Base-by-base conservation (phyloP, 2,329 filamentous ascomycete species). In the Xylaria sp. region DNA sequence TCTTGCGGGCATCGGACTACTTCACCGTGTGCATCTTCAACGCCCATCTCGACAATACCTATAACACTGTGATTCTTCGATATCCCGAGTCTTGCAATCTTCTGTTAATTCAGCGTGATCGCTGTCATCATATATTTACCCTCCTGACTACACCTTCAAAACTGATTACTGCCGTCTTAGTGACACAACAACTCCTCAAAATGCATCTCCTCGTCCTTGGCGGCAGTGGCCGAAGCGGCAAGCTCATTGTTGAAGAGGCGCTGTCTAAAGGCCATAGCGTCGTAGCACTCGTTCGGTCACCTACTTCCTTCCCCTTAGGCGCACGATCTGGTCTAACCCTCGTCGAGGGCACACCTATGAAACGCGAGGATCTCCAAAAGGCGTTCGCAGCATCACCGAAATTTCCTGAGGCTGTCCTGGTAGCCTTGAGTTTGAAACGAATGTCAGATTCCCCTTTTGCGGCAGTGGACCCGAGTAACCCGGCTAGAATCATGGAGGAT, bases 371-470 rank as follows among this genome's bases (percentile, higher is more conserved):
- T 65, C 70, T 83, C 48, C 67, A 71, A 44, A 59, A 51, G 27
- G 77, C 78, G 1, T 74, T 81, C 58, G 19, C 25, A 8, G 60
- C 69, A n/a, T 66, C 69, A 3, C 62, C 69, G 2, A 29, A 4
- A 1, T 48, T 48, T 7, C 69, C 70, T 8, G 69, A 76, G 48
- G 79, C 77, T 4, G 74, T 85, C 25, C 72, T 86, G 44, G 73
- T 81, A 17, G 80, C 84, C 0, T 79, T 86, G 10, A 80, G 76
- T 62, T 78, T 81, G 1, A 75, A 77, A 3, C 78, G 82, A 23
- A 72, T 72, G 4, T 76, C 72, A 27, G 80, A 81, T 54, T 81
- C 73, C 43, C 83, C 80, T 3, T 84, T 85, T 66, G 71, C 82
- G 1, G 73, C 65, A 13, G 58, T 59, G 15, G 53, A 76, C 3